Percentiles rank a stretch among this genome's conserved stretches.
Conservation (phyloP, 164 flowering plant species). For the Nymphaea thermarum region DNA sequence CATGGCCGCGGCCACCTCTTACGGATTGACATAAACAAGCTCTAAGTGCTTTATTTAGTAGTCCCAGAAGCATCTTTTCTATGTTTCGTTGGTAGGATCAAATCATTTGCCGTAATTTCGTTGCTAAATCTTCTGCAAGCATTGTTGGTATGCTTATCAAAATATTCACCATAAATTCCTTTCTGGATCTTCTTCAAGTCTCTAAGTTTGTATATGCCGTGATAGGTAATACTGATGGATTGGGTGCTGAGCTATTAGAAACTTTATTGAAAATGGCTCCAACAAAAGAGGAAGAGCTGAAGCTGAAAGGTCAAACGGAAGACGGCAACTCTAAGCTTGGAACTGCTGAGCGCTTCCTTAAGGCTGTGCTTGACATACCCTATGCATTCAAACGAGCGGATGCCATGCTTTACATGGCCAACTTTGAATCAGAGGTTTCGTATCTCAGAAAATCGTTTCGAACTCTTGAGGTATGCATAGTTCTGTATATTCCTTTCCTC, state of each 20-base stretch:
- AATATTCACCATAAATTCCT: too few relatives aligned
- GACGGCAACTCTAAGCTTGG: slow-evolving; percentile 46
- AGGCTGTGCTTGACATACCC: slow-evolving; percentile 71
- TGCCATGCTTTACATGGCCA: slow-evolving; percentile 77
- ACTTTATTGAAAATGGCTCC: slow-evolving; percentile 89
- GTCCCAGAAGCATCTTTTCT: too few relatives aligned
- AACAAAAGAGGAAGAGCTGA: slow-evolving; percentile 77
- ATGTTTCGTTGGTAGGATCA: too few relatives aligned
- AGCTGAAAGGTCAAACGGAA: slow-evolving; percentile 58
- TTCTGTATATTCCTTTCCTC: not conserved
- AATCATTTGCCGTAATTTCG: too few relatives aligned
- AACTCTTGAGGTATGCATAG: slow-evolving; percentile 58
- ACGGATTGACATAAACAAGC: too few relatives aligned
- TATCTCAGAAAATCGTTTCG: slow-evolving; percentile 72
- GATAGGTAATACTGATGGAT: slow-evolving; percentile 59
- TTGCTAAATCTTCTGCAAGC: too few relatives aligned
- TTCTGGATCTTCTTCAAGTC: too few relatives aligned
- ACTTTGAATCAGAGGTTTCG: slow-evolving; percentile 76
- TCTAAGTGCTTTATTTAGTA: too few relatives aligned
- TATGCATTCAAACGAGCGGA: slow-evolving; percentile 81
- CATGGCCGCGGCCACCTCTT: too few relatives aligned
- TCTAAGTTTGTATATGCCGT: not conserved
- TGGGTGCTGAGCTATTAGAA: slow-evolving; percentile 80
- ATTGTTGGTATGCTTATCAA: too few relatives aligned
- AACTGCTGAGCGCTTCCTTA: slow-evolving; percentile 75